Conservation (phyloP, 73 alveolate genomes). For the Paramecium pentaurelia region DNA sequence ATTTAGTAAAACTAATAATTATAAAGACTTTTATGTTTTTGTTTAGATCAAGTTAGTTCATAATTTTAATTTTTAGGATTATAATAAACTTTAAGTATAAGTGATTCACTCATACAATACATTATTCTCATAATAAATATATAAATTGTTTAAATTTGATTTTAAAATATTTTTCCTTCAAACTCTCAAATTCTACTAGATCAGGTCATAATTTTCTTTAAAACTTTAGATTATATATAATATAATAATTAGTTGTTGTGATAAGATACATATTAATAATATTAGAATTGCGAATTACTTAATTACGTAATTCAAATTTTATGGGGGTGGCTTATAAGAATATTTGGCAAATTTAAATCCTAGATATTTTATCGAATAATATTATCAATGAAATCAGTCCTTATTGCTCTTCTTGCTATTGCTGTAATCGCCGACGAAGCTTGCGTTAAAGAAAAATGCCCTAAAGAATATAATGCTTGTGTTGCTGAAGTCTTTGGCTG, state of each 20-base stretch:
- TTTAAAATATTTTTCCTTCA: neutral
- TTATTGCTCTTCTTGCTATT: neutral
- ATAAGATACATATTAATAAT: neutral
- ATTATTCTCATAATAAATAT: no score
- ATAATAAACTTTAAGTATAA: no score
- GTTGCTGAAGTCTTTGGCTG: slow-evolving; percentile 24
- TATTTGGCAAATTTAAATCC: neutral
- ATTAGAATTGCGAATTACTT: neutral
- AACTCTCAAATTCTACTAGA: neutral
- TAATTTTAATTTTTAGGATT: no score
- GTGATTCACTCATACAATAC: no score
- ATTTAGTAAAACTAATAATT: no score
- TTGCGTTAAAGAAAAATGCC: slow-evolving; percentile 42
- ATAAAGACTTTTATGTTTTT: no score
- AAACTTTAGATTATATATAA: neutral
- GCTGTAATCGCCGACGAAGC: slow-evolving; percentile 30
- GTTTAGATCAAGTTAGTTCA: no score
- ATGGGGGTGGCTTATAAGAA: neutral
- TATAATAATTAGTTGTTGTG: neutral
- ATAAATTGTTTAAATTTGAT: neutral
- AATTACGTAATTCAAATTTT: neutral
- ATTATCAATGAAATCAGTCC: slow-evolving; percentile 17
- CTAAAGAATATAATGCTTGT: slow-evolving; percentile 23
- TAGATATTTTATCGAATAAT: neutral
- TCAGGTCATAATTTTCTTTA: neutral